Conservation (phyloP, 176 grass and related monocot genomes). For the Pontederia paniculata region DNA sequence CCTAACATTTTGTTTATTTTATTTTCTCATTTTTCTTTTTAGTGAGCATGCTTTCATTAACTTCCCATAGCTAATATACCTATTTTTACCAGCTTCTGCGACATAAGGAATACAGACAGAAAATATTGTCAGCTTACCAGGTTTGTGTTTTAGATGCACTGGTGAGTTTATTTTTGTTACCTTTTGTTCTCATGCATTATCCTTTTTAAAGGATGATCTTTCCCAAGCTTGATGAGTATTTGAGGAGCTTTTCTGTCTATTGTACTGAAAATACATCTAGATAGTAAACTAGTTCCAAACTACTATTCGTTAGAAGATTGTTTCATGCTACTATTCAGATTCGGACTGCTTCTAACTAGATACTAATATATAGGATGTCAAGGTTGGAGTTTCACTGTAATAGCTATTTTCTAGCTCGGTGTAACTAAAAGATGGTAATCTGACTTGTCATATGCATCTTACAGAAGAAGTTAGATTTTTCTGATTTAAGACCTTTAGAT, state of each 20-base stretch:
- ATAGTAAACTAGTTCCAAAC: no score
- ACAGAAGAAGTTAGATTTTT: no score
- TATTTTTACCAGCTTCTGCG: conserved; percentile 47
- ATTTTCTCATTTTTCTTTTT: not conserved
- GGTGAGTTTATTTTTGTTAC: conserved; percentile 1
- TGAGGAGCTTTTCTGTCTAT: not conserved
- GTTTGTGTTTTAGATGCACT: conserved; percentile 34
- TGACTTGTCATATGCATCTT: no score
- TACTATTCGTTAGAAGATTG: no score
- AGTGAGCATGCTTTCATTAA: not conserved
- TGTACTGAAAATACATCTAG: not conserved
- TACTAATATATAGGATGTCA: no score
- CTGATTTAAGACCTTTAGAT: no score
- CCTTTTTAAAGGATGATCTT: not conserved
- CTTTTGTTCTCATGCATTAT: not conserved
- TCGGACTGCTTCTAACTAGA: not conserved
- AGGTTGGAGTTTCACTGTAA: no score
- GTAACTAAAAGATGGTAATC: no score
- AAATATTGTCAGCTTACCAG: conserved; percentile 73
- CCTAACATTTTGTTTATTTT: no score
- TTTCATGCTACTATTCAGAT: no score
- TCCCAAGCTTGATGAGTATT: not conserved
- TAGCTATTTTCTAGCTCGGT: no score
- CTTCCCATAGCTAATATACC: conserved; percentile 5
- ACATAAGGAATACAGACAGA: conserved; percentile 84